Percentiles rank a stretch among this genome's conserved stretches.
phyloP scores from a whole-genome alignment of 805 yeast genomes.

The Metschnikowia sp. region DNA sequence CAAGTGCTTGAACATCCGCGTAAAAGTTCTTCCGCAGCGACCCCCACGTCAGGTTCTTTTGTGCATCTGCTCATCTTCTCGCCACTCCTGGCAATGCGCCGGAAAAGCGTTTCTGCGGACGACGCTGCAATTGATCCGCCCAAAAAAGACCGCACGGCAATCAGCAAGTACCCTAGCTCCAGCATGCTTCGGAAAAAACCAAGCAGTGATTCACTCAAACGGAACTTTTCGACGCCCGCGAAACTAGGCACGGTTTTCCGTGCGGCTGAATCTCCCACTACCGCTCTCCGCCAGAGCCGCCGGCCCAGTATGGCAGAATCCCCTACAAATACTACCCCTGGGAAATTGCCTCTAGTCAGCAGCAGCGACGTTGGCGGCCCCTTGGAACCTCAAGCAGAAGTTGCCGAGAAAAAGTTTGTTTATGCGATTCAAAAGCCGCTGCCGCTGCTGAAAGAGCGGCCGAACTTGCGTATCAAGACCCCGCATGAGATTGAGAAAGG shows the following conservation, averaged over 20 bases:
- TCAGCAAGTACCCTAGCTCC: constrained; percentile 1
- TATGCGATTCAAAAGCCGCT: background rate
- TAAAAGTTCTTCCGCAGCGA: constrained; percentile 2
- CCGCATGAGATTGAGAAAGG: background rate
- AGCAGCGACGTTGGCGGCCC: background rate
- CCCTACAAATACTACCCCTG: background rate
- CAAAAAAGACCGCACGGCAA: background rate
- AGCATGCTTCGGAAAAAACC: background rate
- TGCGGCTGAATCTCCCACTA: constrained; percentile 1
- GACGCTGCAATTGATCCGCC: background rate
- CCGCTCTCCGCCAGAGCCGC: constrained; percentile 1
- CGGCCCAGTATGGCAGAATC: constrained; percentile 1
- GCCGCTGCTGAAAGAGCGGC: background rate
- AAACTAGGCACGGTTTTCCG: constrained; percentile 3
- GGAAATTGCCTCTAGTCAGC: background rate
- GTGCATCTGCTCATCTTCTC: constrained; percentile 9
- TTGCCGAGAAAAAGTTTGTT: background rate
- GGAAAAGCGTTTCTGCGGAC: constrained; percentile 8
- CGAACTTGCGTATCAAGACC: background rate
- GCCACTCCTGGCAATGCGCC: constrained; percentile 12
- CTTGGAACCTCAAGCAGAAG: background rate
- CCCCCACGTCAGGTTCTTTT: constrained; percentile 10
- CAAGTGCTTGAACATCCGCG: background rate
- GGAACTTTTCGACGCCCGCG: constrained; percentile 10
- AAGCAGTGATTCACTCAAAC: constrained; percentile 2